Percentiles rank a stretch among this genome's conserved stretches.
Conservation (phyloP, 2,329 filamentous ascomycete genomes). For the Exophiala mesophila region DNA sequence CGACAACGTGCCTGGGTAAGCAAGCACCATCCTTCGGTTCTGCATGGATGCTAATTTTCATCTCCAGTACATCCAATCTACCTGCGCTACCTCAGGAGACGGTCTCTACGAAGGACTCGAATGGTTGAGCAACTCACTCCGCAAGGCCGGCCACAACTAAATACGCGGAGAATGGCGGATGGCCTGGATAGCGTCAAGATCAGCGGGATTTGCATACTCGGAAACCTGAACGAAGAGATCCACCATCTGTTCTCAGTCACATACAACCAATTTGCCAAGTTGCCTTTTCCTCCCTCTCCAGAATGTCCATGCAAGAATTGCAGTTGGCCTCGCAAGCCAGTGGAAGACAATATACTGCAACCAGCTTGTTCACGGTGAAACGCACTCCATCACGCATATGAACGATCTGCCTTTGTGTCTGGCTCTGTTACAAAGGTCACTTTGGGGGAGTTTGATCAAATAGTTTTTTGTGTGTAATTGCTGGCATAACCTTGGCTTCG, state of each 20-base stretch:
- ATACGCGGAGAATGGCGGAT: not conserved
- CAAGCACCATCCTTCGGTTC: slow-evolving; percentile 2
- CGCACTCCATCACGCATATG: slow-evolving; percentile 18
- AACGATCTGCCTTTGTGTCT: slow-evolving; percentile 19
- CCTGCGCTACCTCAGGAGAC: slow-evolving; percentile 97
- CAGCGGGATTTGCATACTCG: not conserved
- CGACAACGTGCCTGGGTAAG: slow-evolving; percentile 98
- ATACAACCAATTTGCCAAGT: slow-evolving; percentile 5
- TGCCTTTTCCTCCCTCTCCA: slow-evolving; percentile 5
- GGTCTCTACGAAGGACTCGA: slow-evolving; percentile 99
- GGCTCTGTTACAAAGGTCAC: slow-evolving; percentile 19
- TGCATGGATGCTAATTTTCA: slow-evolving; percentile 26
- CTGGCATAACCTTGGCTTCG: slow-evolving; percentile 25
- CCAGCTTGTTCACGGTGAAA: slow-evolving; percentile 21
- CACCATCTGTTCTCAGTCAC: not conserved
- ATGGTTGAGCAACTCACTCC: slow-evolving; percentile 79
- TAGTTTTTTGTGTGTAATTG: slow-evolving; percentile 22
- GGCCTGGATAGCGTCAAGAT: slow-evolving; percentile 3
- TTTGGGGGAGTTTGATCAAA: slow-evolving; percentile 20
- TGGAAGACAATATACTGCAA: slow-evolving; percentile 18
- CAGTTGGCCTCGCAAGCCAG: slow-evolving; percentile 5
- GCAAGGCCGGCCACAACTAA: slow-evolving; percentile 58
- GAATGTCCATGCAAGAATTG: slow-evolving; percentile 18
- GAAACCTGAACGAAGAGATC: not conserved
- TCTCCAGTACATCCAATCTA: slow-evolving; percentile 92